phyloP scores from a whole-genome alignment of 768 basidiomycete species.

The Tulasnella sp. region DNA sequence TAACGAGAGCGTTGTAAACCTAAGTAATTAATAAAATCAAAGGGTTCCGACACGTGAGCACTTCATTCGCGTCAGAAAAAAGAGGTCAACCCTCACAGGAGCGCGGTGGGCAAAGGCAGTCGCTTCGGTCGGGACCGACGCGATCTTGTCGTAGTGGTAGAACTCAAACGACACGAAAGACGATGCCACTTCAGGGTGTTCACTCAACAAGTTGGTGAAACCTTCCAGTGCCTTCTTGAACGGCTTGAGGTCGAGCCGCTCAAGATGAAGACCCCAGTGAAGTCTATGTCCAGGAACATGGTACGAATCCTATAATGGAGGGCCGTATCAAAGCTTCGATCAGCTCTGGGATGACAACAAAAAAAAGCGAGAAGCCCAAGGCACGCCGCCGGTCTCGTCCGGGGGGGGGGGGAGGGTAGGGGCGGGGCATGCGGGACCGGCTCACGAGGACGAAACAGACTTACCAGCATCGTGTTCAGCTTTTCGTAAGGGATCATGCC shows the following conservation, averaged over 20 bases:
- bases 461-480: constrained; percentile 32
- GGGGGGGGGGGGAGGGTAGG: background rate
- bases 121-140: constrained; percentile 27
- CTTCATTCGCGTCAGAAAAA: background rate
- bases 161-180: constrained; percentile 27
- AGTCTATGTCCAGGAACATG: constrained; percentile 22
- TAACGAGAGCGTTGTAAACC: constrained; percentile 27
- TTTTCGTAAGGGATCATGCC: constrained; percentile 33
- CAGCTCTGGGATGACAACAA: background rate
- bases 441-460: constrained; percentile 13
- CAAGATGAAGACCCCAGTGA: constrained; percentile 28
- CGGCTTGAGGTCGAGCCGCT: constrained; percentile 29
- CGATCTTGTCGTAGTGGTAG: constrained; percentile 31
- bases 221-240: constrained; percentile 31
- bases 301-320: constrained; percentile 17
- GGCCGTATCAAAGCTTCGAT: background rate
- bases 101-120: constrained; percentile 30
- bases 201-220: constrained; percentile 14
- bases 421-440: background rate
- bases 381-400: background rate
- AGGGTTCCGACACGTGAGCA: background rate
- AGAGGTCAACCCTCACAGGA: constrained; percentile 16
- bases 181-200: background rate
- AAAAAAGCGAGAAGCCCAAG: background rate
- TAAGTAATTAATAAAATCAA: background rate